Percentiles rank a stretch among this genome's conserved stretches.
phyloP scores from a whole-genome alignment of 2,329 filamentous ascomycete genomes.

The Neonectria magnoliae region DNA sequence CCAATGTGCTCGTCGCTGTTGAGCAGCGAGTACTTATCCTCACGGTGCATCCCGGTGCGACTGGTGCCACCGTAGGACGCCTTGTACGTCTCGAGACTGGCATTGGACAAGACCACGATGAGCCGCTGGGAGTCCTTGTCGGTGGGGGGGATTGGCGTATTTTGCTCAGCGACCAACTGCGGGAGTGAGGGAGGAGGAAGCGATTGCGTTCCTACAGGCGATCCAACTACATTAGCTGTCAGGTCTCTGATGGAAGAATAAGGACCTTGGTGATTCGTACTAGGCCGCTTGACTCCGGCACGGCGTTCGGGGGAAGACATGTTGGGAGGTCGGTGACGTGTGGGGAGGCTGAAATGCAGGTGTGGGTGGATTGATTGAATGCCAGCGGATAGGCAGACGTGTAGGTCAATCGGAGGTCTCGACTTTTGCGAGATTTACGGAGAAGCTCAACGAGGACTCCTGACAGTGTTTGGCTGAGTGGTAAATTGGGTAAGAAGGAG shows the following conservation, averaged over 20 bases:
- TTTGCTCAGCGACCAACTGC: constrained; percentile 92
- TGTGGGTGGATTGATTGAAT: constrained; percentile 17
- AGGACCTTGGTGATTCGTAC: constrained; percentile 45
- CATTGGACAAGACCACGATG: constrained; percentile 96
- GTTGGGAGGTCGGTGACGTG: constrained; percentile 22
- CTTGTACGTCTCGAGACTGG: constrained; percentile 97
- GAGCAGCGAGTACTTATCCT: constrained; percentile 96
- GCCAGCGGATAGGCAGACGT: background rate
- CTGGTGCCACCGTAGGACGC: constrained; percentile 77
- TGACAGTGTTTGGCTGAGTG: background rate
- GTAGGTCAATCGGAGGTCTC: background rate
- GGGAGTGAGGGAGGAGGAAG: constrained; percentile 91
- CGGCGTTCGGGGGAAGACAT: constrained; percentile 56
- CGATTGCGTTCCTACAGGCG: constrained; percentile 82
- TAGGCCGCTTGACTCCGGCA: constrained; percentile 55
- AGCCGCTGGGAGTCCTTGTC: constrained; percentile 93
- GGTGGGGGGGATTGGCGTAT: constrained; percentile 80
- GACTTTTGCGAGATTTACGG: background rate
- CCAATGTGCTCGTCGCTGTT: constrained; percentile 99
- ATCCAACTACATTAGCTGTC: constrained; percentile 30
- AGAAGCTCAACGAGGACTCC: background rate
- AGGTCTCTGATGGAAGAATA: background rate
- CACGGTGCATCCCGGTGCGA: constrained; percentile 73
- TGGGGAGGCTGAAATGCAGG: constrained; percentile 23
- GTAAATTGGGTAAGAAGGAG: background rate